Evolutionary conservation across 2,329 filamentous ascomycete species (phyloP), one percentile per base, ranked within the genome.

Genomic region (Colletotrichum paranaense): DNA sequence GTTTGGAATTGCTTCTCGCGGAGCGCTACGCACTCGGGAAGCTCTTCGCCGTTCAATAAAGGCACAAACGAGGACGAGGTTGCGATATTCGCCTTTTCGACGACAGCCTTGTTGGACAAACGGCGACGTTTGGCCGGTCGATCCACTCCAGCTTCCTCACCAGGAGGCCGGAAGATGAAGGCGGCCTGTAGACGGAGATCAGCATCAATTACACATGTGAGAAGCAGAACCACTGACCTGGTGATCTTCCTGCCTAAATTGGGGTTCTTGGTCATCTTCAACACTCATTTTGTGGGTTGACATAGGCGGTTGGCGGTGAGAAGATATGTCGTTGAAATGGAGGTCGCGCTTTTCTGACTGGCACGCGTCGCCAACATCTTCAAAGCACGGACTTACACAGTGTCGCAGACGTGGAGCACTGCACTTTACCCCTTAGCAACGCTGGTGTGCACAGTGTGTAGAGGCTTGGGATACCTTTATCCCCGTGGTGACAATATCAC

Each of bases 1-100:
- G 86, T 82, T 63, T 90, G 83, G 80, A 92, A 96, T 3, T 90
- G 84, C 58, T 86, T 82, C 78, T 91, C 86, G 26, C 94, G 88
- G 64, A 91, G 81, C 8, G 80, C 80, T 26, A 88, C 85, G 67
- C 84, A 86, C 38, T 84, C 84, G 2, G 84, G 76, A 57, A 80
- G 82, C 80, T 93, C 92, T 0, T 81, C 79, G 4, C 89, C 90
- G 71, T 86, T 85, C 8, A 93, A 81, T 22, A 93, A 83, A 8
- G 86, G 82, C 24, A 87, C 84, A 72, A 91, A 92, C 2, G 77
- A 74, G 1, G 82, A 77, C 5, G 66, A 7, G 7, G 57, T 57
- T 26, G 76, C 57, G 14, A 65, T 64, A 52, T 73, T 53, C 52
- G 62, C n/a, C 35, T 72, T 63, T 73, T 58, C 68, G 38, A 11